Conservation (phyloP, 1,284 basidiomycete genomes). For the Trichosporon ovoides region DNA sequence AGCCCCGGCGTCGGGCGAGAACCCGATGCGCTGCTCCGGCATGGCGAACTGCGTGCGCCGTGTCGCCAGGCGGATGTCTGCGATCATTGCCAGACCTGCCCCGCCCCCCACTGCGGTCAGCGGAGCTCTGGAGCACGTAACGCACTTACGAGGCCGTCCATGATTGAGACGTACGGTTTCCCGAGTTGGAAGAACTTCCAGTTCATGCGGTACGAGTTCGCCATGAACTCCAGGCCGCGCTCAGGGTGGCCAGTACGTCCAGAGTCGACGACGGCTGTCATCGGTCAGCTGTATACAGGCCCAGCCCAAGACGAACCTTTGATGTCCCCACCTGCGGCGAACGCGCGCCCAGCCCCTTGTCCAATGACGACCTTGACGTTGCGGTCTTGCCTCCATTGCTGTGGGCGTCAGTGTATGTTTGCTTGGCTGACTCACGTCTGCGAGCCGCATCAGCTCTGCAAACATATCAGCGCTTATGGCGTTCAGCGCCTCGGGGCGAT, state of each 20-base stretch:
- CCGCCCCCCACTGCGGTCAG: slow-evolving; percentile 80
- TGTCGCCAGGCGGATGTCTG: slow-evolving; percentile 86
- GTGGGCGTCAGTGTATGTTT: slow-evolving; percentile 54
- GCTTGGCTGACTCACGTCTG: not conserved
- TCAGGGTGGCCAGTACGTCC: too few species aligned
- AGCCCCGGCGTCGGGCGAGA: slow-evolving; percentile 64
- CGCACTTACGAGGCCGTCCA: slow-evolving; percentile 76
- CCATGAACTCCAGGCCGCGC: too few species aligned
- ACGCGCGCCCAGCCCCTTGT: slow-evolving; percentile 10
- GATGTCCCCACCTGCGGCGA: slow-evolving; percentile 14
- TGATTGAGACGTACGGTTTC: slow-evolving; percentile 77
- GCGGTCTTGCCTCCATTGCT: slow-evolving; percentile 42
- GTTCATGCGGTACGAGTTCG: slow-evolving; percentile 49
- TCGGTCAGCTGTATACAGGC: too few species aligned
- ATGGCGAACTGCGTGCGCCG: slow-evolving; percentile 87
- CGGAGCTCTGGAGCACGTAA: slow-evolving; percentile 24
- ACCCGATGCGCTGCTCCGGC: slow-evolving; percentile 87
- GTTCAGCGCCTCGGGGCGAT: slow-evolving; percentile 78
- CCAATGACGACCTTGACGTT: slow-evolving; percentile 10
- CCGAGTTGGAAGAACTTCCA: slow-evolving; percentile 67
- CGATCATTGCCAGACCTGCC: slow-evolving; percentile 78
- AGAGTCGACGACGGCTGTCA: too few species aligned
- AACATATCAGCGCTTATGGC: slow-evolving; percentile 82
- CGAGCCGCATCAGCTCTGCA: slow-evolving; percentile 57
- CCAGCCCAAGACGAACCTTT: not conserved